Base-by-base conservation (phyloP, 257 asterid genomes). In the Fraxinus cuspidata region DNA sequence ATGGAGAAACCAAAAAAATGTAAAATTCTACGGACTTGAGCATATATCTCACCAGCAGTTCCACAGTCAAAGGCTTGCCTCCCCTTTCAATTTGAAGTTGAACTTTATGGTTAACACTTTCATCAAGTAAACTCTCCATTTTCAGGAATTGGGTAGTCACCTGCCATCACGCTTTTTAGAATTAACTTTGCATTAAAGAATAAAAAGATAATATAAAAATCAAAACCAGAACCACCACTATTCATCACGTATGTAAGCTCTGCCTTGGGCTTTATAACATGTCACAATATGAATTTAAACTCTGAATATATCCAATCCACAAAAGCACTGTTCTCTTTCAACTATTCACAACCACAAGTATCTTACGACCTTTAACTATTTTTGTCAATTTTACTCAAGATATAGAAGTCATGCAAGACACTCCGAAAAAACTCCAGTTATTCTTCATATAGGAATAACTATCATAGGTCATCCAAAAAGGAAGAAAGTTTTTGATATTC, bases 51-150 rank as follows among this genome's bases (percentile, higher is more conserved):
- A 93, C 98, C 90, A 73, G 82, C 84, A 96, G 84, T 71, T 86
- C 86, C 81, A 96, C 85, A 42, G 91, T 88, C 89, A 96, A 79
- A 21, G 97, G 83, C 83, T 87, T 89, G 81, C 98, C 99, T 70
- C 99, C 99, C 86, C 99, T 87, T 90, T 96, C 99, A 86, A 96
- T 89, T 85, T 90, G 96, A 71, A 96, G 96, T 84, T 96, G 97
- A 79, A 93, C 83, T 60, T 89, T 82, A 68, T 85, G 81, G 82
- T 90, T 72, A 76, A 96, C 99, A 73, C 92, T 86, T 77, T 96
- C 97, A 86, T 96, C 99, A 83, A 96, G 94, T 81, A 93, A 79
- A 74, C 77, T 90, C 90, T 93, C 99, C 97, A 92, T 86, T 90
- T 83, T 88, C 85, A 92, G 86, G 86, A 96, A 96, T 83, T 93